Conservation (phyloP, 2,329 filamentous ascomycete genomes). For the Anthostomella pinea region DNA sequence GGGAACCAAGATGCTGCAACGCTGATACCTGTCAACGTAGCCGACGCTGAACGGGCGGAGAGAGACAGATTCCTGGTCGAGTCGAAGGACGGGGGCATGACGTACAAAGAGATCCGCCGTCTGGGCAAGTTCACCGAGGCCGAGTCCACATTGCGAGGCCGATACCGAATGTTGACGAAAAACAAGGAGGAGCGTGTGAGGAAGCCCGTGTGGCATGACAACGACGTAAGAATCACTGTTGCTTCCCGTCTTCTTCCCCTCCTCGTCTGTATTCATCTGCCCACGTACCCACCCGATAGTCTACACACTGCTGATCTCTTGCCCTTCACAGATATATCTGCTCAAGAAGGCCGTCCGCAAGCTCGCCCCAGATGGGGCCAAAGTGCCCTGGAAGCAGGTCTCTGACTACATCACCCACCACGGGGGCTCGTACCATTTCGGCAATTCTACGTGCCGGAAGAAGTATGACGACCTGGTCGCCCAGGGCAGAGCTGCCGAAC, state of each 20-base stretch:
- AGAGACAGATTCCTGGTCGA: conserved; percentile 52
- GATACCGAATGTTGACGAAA: conserved; percentile 65
- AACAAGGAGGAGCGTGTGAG: conserved; percentile 58
- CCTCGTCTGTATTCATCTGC: too few species aligned
- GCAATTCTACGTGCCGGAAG: conserved; percentile 56
- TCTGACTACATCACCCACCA: conserved; percentile 49
- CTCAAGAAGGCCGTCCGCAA: conserved; percentile 43
- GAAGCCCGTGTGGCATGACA: conserved; percentile 60
- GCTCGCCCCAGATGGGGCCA: conserved; percentile 33
- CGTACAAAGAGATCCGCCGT: conserved; percentile 62
- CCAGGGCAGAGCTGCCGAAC: conserved; percentile 16
- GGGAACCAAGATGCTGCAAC: too few species aligned
- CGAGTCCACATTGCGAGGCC: conserved; percentile 70
- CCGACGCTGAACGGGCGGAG: conserved; percentile 24
- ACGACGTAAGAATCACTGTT: conserved; percentile 57
- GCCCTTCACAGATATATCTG: conserved; percentile 39
- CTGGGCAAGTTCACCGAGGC: conserved; percentile 58
- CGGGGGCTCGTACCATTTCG: conserved; percentile 58
- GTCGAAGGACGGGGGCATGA: conserved; percentile 54
- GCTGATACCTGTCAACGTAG: too few species aligned
- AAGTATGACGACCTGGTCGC: conserved; percentile 50
- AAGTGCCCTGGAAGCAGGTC: conserved; percentile 56
- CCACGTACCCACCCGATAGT: too few species aligned
- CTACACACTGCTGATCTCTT: too few species aligned
- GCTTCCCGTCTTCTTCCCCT: background rate